These are phyloP conservation scores for Cladosporium austrohemisphaericum DNA, from an alignment of 2,329 filamentous ascomycete genomes.

Conservation along the genomic window DNA sequence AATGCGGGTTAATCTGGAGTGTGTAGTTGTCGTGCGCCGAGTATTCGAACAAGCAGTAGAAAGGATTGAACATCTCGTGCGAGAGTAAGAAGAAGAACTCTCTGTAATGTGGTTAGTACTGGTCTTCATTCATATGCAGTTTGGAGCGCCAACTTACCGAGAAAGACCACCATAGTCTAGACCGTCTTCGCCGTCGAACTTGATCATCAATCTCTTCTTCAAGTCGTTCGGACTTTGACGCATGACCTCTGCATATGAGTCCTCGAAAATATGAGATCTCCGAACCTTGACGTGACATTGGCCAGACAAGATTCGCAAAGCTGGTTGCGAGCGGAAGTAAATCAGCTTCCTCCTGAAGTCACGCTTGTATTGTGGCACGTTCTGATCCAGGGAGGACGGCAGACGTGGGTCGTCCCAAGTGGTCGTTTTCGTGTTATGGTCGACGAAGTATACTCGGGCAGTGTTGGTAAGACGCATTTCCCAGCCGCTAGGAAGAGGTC, in stretches of 20 bases:
- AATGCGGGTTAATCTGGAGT: slow-evolving; percentile 98
- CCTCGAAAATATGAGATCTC: slow-evolving; percentile 95
- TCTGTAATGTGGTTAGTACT: slow-evolving; percentile 46
- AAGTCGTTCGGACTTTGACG: slow-evolving; percentile 90
- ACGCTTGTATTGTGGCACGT: slow-evolving; percentile 98
- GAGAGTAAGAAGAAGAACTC: slow-evolving; percentile 99
- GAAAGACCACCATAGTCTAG: slow-evolving; percentile 97
- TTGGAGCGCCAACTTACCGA: slow-evolving; percentile 49
- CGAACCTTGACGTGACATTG: slow-evolving; percentile 98
- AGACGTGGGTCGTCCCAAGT: slow-evolving; percentile 97
- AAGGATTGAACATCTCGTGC: slow-evolving; percentile 99
- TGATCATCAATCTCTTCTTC: slow-evolving; percentile 99
- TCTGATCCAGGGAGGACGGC: slow-evolving; percentile 93
- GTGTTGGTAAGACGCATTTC: slow-evolving; percentile 99
- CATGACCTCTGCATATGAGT: slow-evolving; percentile 98
- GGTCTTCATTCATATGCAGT: no score
- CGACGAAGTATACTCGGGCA: slow-evolving; percentile 95
- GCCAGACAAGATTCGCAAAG: slow-evolving; percentile 88
- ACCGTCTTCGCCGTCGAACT: slow-evolving; percentile 97
- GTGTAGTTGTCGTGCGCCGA: slow-evolving; percentile 99
- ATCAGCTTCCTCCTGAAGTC: slow-evolving; percentile 97
- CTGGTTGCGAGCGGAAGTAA: slow-evolving; percentile 97
- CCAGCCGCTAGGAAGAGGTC: slow-evolving; percentile 93
- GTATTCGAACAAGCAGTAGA: slow-evolving; percentile 99
- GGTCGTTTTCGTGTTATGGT: slow-evolving; percentile 99